Evolutionary conservation across 768 basidiomycete genomes (phyloP), one percentile per base, ranked within the genome.

Genomic region (Phaffia tasmanica): DNA sequence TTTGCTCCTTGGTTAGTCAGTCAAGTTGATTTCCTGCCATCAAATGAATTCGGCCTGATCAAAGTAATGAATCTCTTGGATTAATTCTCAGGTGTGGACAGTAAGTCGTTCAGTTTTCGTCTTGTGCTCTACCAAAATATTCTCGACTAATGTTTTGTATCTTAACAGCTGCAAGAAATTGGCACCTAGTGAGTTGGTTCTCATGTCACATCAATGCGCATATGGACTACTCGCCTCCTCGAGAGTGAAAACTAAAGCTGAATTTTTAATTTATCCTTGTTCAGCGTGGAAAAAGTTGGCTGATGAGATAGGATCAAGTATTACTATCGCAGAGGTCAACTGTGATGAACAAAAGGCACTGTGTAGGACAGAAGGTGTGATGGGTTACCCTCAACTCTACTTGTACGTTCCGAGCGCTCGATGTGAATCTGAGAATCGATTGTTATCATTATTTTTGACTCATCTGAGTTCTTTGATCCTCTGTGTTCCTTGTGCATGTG

Each of bases 271-370:
- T 2, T 49, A 56, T 25, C 35, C 7, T 46, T n/a, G 14, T 18
- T 15, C 85, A 61, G 81, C 79, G 0, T 98, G 91, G 89, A 78
- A 78, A 1, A 80, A 86, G 58, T 81, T 99, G 3, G 93, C 88
- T 0, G 76, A 77, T 58, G 77, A 78, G 25, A 84, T 93, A 81
- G 81, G 86, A 70, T 79, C 81, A 68, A 84, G 84, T 57, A 79
- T 93, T 35, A 86, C 83, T 49, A 78, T 99, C 11, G 91, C 85
- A 2, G 85, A 94, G 69, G 86, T 99, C 18, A 83, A 99, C 73
- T 99, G 94, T 72, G 94, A 97, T 21, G 83, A 59, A 8, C 79
- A 92, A 71, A 78, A 80, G 51, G 75, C 80, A 0, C 73, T 92
- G 6, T 99, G 94, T 76, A 78, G 80, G 55, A 72, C 77, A 16